Base-by-base conservation (phyloP, 192 early-diverging fungal genomes). In the Oehlia diaphana region DNA sequence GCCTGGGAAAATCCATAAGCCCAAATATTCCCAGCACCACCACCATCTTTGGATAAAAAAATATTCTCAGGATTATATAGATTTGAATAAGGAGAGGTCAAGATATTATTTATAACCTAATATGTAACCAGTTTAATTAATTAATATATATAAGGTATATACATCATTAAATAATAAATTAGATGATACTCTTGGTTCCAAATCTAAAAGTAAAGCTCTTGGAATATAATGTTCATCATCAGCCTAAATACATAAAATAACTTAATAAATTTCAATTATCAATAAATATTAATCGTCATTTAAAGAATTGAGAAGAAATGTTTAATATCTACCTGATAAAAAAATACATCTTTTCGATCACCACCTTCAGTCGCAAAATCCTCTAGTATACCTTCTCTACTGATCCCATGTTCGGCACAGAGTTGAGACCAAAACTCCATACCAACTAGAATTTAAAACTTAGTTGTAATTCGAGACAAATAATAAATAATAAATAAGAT, bases 201-300 rank as follows among this genome's bases (percentile, higher is more conserved):
- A 85, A 81, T 99, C 97, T 3, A 99, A 82, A 68, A 99, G 88
- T 37, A 97, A 90, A 0, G 96, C 92, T 58, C 97, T 92, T 16
- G 97, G 97, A 81, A 99, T 98, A 80, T 99, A 99, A 82, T 99
- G 96, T 80, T 97, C 96, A 81, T 99, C 97, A 85, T 99, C 97
- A n/a, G 97, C 97, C 92, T 95, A 50, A 47, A 16, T 66, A 50
- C 6, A 62, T 53, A 31, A 42, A 39, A 47, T 47, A 47, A 71
- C 12, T 16, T 4, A 42, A 63, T 31, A 14, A 12, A 42, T 42
- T 42, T 42, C 39, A 42, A 42, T 42, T 0, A 7, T 42, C 39
- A 42, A 42, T 8, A 42, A 42, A 37, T 37, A 37, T 4, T 37
- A 4, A 12, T 33, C 10, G 35, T 19, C 21, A 21, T 26, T 63